Conservation (phyloP, 2,329 filamentous ascomycete species). For the Drechslera avenae region DNA sequence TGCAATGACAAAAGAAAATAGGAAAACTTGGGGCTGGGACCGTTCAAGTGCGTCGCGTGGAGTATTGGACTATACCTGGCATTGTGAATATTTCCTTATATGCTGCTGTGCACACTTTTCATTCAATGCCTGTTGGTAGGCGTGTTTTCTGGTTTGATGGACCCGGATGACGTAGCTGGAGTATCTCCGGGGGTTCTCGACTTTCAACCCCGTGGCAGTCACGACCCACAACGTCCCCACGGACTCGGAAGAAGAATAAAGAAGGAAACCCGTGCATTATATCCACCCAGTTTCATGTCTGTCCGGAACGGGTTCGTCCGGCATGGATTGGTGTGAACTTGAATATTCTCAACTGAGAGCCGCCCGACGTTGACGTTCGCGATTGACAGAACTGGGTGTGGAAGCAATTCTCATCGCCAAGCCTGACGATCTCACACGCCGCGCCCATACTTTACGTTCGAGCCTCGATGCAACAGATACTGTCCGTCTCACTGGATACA, state of each 20-base stretch:
- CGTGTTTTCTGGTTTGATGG: too few relatives aligned
- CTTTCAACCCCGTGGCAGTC: conserved; percentile 1
- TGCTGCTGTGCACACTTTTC: too few relatives aligned
- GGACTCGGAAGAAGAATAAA: not conserved
- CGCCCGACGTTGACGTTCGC: too few relatives aligned
- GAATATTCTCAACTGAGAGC: not conserved
- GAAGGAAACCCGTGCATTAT: not conserved
- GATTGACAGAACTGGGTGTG: not conserved
- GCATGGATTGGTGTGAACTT: not conserved
- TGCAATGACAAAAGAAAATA: not conserved
- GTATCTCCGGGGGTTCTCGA: too few relatives aligned
- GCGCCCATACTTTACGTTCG: conserved; percentile 3
- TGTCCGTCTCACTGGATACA: not conserved
- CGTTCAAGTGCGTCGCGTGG: too few relatives aligned
- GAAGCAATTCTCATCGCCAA: not conserved
- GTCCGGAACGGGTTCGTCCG: not conserved
- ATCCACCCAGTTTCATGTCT: not conserved
- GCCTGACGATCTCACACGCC: not conserved
- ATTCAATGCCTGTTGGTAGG: too few relatives aligned
- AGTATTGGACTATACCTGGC: too few relatives aligned
- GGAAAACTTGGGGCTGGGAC: not conserved
- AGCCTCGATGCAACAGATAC: not conserved
- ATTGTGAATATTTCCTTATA: too few relatives aligned
- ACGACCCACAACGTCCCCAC: conserved; percentile 2
- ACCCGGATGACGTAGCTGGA: too few relatives aligned